Percentiles rank a stretch among this genome's conserved stretches.
These are phyloP conservation scores for Plantago elongata DNA, from an alignment of 257 asterid species.

Conservation along the genomic window DNA sequence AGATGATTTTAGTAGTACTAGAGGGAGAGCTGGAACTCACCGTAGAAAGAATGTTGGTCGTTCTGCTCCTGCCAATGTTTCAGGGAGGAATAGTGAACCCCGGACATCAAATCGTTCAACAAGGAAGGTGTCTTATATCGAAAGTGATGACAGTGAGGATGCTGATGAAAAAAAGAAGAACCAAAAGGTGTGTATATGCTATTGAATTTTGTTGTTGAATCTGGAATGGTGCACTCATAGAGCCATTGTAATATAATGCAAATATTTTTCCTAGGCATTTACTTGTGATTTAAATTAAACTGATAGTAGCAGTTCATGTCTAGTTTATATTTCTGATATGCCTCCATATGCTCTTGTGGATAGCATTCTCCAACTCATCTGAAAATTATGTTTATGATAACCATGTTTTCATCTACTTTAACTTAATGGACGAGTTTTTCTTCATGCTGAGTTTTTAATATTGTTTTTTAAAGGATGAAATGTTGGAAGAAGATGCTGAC, in stretches of 20 bases:
- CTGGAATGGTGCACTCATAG: constrained; percentile 3
- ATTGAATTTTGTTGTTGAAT: constrained; percentile 14
- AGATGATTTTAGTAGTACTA: constrained; percentile 53
- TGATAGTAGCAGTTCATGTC: constrained; percentile 9
- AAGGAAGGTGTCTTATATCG: constrained; percentile 89
- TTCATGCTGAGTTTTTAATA: constrained; percentile 22
- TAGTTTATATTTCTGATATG: constrained; percentile 3
- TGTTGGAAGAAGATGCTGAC: constrained; percentile 89
- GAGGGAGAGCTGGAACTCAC: constrained; percentile 46
- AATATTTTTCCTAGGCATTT: not conserved
- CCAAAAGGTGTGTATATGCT: constrained; percentile 56
- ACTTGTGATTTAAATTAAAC: constrained; percentile 15
- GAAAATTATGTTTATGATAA: no score
- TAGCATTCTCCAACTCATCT: not conserved
- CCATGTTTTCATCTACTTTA: not conserved
- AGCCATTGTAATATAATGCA: constrained; percentile 7
- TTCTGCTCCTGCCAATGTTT: constrained; percentile 33
- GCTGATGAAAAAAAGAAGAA: constrained; percentile 63
- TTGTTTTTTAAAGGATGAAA: constrained; percentile 54
- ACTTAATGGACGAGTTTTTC: constrained; percentile 12
- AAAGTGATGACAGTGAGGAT: constrained; percentile 97
- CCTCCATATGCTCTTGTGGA: not conserved
- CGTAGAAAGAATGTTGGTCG: constrained; percentile 57
- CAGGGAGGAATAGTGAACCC: constrained; percentile 54
- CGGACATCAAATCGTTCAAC: constrained; percentile 86